These are phyloP conservation scores for Urostyla sp. DNA, from an alignment of 73 alveolate genomes.

Conservation along the genomic window DNA sequence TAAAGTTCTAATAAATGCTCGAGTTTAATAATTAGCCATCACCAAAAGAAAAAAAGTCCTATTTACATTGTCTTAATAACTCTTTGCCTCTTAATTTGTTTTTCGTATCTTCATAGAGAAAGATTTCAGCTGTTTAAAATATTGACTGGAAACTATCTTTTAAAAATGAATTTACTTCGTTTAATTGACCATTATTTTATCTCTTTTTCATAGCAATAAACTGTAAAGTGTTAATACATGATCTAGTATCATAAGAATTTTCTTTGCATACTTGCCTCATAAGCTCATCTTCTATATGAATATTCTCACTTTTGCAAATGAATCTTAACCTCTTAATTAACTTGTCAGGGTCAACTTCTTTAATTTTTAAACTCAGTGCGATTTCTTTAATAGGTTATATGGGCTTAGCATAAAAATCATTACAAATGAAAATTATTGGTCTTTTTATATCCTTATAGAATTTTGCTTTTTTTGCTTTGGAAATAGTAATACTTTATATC, in stretches of 20 bases:
- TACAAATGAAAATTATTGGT: constrained; percentile 86
- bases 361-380: constrained; percentile 73
- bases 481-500: background rate
- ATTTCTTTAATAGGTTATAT: constrained; percentile 76
- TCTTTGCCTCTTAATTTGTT: background rate
- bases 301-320: constrained; percentile 78
- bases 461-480: constrained; percentile 61
- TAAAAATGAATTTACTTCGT: background rate
- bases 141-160: background rate
- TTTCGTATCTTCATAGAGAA: background rate
- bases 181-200: constrained; percentile 2
- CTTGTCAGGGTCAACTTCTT: constrained; percentile 71
- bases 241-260: constrained; percentile 79
- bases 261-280: constrained; percentile 66
- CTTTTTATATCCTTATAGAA: constrained; percentile 64
- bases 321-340: constrained; percentile 62
- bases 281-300: constrained; percentile 70
- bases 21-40: constrained; percentile 21
- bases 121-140: background rate
- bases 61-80: background rate
- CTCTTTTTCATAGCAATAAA: constrained; percentile 63
- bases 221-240: constrained; percentile 78
- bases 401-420: constrained; percentile 84
- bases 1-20: constrained; percentile 20
- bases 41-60: background rate